Percentiles rank a stretch among this genome's conserved stretches.
Conservation (phyloP, 805 yeast species). For the Vanderwaltozyma tropicalis region DNA sequence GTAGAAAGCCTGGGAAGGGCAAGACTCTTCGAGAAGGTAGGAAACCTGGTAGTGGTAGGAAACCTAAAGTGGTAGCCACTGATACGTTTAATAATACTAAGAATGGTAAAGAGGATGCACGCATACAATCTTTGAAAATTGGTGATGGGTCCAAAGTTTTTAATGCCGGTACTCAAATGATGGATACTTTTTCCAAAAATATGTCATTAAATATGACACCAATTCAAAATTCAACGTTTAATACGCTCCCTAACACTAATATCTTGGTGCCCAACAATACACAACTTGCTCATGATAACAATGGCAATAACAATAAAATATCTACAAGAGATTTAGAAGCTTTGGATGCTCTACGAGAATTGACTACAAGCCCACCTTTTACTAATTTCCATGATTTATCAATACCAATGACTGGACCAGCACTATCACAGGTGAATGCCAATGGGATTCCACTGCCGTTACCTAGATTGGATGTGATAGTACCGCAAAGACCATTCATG, state of each 20-base stretch:
- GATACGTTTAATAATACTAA: no score
- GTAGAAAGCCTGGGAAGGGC: slow-evolving; percentile 28
- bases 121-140: no score
- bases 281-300: neutral
- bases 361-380: slow-evolving; percentile 16
- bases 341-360: slow-evolving; percentile 19
- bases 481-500: slow-evolving; percentile 4
- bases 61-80: slow-evolving; percentile 4
- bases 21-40: slow-evolving; percentile 27
- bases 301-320: neutral
- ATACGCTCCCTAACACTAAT: no score
- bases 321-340: slow-evolving; percentile 18
- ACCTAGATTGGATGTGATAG: slow-evolving; percentile 6
- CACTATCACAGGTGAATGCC: neutral
- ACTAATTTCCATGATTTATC: slow-evolving; percentile 2
- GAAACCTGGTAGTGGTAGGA: slow-evolving; percentile 28
- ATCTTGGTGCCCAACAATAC: neutral
- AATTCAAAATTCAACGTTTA: no score
- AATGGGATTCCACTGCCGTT: neutral
- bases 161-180: no score
- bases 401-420: slow-evolving; percentile 2
- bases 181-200: no score
- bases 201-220: no score
- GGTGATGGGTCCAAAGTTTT: no score
- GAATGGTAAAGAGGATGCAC: no score